Conservation (phyloP, 2,329 filamentous ascomycete genomes). For the Aspergillus ustus region DNA sequence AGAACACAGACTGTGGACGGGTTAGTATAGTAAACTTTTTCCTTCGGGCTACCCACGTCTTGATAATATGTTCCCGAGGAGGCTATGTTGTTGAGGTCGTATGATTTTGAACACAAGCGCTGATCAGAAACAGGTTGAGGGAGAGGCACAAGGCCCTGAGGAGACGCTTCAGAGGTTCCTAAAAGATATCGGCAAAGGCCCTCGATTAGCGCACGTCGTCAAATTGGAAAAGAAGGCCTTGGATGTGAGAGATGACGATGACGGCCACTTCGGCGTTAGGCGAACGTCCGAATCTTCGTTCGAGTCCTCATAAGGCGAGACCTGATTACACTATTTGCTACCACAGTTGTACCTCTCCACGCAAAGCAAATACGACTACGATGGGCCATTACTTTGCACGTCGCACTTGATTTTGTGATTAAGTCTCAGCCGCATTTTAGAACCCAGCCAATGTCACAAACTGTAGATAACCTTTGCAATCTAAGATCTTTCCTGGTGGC, state of each 20-base stretch:
- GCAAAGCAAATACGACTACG: neutral
- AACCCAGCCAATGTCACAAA: neutral
- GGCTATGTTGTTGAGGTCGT: neutral
- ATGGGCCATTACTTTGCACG: neutral
- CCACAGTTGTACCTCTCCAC: neutral
- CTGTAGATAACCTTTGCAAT: neutral
- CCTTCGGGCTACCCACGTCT: neutral
- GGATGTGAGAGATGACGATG: slow-evolving; percentile 64
- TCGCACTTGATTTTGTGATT: neutral
- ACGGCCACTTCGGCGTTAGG: slow-evolving; percentile 66
- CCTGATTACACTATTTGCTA: neutral
- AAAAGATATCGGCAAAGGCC: slow-evolving; percentile 75
- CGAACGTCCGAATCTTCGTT: slow-evolving; percentile 37
- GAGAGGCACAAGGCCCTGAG: slow-evolving; percentile 80
- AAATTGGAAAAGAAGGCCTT: slow-evolving; percentile 73
- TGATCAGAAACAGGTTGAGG: slow-evolving; percentile 70
- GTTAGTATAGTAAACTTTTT: slow-evolving; percentile 31
- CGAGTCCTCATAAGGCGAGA: slow-evolving; percentile 15
- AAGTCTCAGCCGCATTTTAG: neutral
- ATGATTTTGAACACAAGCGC: neutral
- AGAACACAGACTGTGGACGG: slow-evolving; percentile 52
- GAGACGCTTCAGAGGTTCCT: slow-evolving; percentile 71
- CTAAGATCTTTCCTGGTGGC: neutral
- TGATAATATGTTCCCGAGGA: too few species aligned
- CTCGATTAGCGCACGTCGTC: slow-evolving; percentile 71